phyloP scores from a whole-genome alignment of 192 early-diverging fungal genomes.

The Coemansia sp. region DNA sequence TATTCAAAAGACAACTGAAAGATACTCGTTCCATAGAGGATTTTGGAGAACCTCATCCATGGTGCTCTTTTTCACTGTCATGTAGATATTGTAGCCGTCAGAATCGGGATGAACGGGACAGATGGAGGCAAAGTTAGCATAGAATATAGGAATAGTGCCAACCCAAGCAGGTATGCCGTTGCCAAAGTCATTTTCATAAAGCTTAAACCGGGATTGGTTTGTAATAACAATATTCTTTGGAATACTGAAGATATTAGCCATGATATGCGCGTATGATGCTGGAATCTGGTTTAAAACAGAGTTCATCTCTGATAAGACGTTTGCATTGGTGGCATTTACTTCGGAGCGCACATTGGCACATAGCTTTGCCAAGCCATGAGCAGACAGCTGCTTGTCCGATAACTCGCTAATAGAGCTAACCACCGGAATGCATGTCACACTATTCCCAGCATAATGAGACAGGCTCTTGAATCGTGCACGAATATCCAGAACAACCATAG shows the following conservation, averaged over 20 bases:
- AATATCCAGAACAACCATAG: conserved; percentile 13
- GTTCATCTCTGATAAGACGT: conserved; percentile 5
- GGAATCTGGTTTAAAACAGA: neutral
- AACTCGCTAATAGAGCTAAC: neutral
- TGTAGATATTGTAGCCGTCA: conserved; percentile 3
- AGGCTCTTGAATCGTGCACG: conserved; percentile 7
- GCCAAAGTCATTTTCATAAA: conserved; percentile 29
- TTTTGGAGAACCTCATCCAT: conserved; percentile 7
- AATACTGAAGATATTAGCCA: conserved; percentile 5
- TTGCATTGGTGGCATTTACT: neutral
- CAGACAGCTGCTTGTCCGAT: neutral
- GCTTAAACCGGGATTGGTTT: conserved; percentile 16
- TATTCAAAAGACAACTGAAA: neutral
- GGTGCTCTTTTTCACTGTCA: neutral
- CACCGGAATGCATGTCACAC: conserved; percentile 5
- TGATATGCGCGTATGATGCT: conserved; percentile 3
- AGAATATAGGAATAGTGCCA: conserved; percentile 12
- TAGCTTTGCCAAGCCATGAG: conserved; percentile 2
- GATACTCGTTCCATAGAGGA: conserved; percentile 8
- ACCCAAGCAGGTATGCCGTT: conserved; percentile 17
- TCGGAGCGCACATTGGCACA: conserved; percentile 3
- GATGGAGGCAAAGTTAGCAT: conserved; percentile 18
- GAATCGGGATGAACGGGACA: conserved; percentile 8
- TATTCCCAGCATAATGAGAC: conserved; percentile 1
- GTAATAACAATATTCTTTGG: conserved; percentile 9